Evolutionary conservation across 1,284 basidiomycete genomes (phyloP), one percentile per base, ranked within the genome.

Genomic region (Puccinia brachypodii): DNA sequence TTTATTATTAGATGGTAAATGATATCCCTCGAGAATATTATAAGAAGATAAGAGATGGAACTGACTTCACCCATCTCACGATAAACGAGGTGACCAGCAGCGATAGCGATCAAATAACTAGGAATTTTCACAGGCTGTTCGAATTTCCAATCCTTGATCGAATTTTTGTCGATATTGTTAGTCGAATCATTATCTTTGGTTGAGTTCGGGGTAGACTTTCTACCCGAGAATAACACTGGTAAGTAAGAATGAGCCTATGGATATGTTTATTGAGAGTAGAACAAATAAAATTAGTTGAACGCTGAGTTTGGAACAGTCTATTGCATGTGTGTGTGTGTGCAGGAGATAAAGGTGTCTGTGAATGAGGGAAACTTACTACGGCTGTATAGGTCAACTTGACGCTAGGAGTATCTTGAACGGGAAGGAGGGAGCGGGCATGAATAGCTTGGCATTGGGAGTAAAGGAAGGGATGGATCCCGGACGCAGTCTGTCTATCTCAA

Each of bases 371-470:
- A 53, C 62, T 56, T 50, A 96, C 93, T 76, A 88, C 89, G 0
- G 94, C 93, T 25, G 89, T 89, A 87, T 96, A 96, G 77, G 91
- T 94, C 22, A 76, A 62, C 44, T 80, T 74, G 42, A 83, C 64
- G 50, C 69, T 81, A 0, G 88, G 88, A 0, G 88, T 88, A 89
- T 93, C 93, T 90, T 95, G 94, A 71, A 93, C 87, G 0, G 95
- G 95, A 0, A 92, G 90, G 75, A 97, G 87, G 0, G 92, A 90
- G 71, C 94, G 90, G 11, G 92, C 92, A 85, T 95, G 94, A 84
- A 95, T 96, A 19, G 96, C 94, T 86, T 98, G 95, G 85, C 93
- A 94, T 87, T 98, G 95, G 82, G 93, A 95, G 89, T 97, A 98
- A 50, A 98, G 88, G 88, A 93, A 98, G 0, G 94, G 93, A 87